Percentiles rank a stretch among this genome's conserved stretches.
Conservation (phyloP, 2,329 filamentous ascomycete genomes). For the Trichoderma sp. region DNA sequence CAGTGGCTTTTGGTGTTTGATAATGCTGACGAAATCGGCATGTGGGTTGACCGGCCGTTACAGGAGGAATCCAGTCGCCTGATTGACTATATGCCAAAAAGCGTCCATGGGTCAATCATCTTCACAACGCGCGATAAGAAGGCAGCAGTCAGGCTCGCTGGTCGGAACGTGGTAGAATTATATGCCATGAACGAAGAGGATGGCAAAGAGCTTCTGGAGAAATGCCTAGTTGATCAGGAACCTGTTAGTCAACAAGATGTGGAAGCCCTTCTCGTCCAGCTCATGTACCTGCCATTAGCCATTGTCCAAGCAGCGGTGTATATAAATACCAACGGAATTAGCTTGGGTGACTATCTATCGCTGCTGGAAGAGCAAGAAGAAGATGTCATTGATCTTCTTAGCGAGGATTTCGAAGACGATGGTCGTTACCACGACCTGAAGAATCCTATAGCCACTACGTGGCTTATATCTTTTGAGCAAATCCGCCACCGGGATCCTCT, state of each 20-base stretch:
- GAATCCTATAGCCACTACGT: slow-evolving; percentile 34
- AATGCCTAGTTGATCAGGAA: neutral
- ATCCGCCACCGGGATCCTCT: slow-evolving; percentile 27
- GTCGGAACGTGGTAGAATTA: slow-evolving; percentile 20
- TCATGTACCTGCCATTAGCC: slow-evolving; percentile 35
- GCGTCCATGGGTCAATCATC: slow-evolving; percentile 21
- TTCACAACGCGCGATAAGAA: slow-evolving; percentile 25
- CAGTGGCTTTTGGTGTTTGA: slow-evolving; percentile 45
- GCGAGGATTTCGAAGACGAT: slow-evolving; percentile 32
- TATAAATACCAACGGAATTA: slow-evolving; percentile 30
- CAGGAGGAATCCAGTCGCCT: slow-evolving; percentile 16
- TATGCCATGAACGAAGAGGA: neutral
- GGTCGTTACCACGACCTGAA: slow-evolving; percentile 26
- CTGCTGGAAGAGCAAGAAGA: slow-evolving; percentile 27
- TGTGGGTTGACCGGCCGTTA: slow-evolving; percentile 27
- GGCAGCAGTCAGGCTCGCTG: slow-evolving; percentile 5
- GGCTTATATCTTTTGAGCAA: slow-evolving; percentile 35
- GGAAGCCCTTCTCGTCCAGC: slow-evolving; percentile 29
- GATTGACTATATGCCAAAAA: slow-evolving; percentile 30
- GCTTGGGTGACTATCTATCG: slow-evolving; percentile 27
- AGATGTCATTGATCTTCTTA: slow-evolving; percentile 28
- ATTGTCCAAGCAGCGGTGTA: slow-evolving; percentile 37
- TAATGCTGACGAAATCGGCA: slow-evolving; percentile 40
- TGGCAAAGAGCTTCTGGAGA: neutral
- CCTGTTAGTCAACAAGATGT: neutral